Evolutionary conservation across 352 stramenopile genomes (phyloP), one percentile per base, ranked within the genome.

Genomic region (Globisporangium splendens): DNA sequence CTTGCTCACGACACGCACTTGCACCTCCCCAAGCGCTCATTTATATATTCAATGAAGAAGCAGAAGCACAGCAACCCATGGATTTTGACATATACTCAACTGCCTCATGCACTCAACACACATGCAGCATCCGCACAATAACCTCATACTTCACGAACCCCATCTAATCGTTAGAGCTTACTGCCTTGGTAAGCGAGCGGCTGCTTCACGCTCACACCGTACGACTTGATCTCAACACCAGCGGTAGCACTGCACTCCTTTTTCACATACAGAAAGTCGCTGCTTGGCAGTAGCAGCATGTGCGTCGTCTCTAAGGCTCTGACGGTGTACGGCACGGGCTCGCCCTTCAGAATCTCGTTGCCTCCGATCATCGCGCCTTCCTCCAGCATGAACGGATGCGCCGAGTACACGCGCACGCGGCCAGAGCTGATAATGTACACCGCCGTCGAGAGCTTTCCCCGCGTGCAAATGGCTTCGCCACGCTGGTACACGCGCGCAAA

Each of bases 391-490:
- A 82, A 89, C 12, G 76, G 69, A 59, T 90, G 79, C 17, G 79
- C 75, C n/a, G 83, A 80, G n/a, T 75, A 50, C 20, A 94, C 79
- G 4, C 75, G 73, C 14, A 93, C 77, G 61, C 69, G 68, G 7
- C 85, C 85, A 17, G 78, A 78, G 38, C 85, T 79, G 60, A 94
- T 79, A 50, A 94, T 91, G 48, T 89, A 92, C n/a, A 92, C 77
- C 14, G 78, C 85, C 2, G 69, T 83, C 1, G 85, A 76, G 6
- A 89, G 62, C 24, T 77, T 72, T 44, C 85, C 85, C 22, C 85
- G 77, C 14, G 74, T 79, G 48, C 79, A 82, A 31, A 94, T 82
- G n/a, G 70, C 67, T 56, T 91, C 71, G 7, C 81, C 77, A 44
- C 73, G 72, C 7, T 68, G 68, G 48, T 83, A 94, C 52, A 87